These are phyloP conservation scores for Neurospora sp. DNA, from an alignment of 495 filamentous ascomycete genomes.

Conservation along the genomic window DNA sequence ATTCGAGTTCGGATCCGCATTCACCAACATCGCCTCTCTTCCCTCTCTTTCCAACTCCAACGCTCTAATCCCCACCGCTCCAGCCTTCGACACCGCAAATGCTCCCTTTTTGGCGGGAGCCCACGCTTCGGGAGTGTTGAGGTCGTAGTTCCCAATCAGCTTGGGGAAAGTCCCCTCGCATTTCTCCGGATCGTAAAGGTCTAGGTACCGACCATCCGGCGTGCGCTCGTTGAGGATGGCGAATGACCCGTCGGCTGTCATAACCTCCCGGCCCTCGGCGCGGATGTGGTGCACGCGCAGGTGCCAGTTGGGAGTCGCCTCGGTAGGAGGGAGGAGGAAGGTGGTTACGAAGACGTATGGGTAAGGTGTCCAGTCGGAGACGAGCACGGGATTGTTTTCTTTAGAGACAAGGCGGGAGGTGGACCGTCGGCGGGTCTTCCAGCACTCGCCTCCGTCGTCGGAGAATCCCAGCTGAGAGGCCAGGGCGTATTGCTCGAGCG, in stretches of 20 bases:
- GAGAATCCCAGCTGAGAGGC: conserved; percentile 67
- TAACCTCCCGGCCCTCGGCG: conserved; percentile 45
- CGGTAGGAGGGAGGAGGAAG: conserved; percentile 50
- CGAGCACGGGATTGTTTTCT: conserved; percentile 42
- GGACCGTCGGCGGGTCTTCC: conserved; percentile 60
- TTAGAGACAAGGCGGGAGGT: conserved; percentile 45
- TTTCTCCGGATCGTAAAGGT: conserved; percentile 33
- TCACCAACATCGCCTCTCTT: conserved; percentile 50
- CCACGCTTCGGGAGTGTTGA: conserved; percentile 47
- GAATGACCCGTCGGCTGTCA: conserved; percentile 60
- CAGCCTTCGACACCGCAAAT: conserved; percentile 50
- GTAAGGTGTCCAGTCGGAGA: conserved; percentile 59
- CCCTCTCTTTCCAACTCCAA: conserved; percentile 27
- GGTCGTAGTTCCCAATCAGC: conserved; percentile 47
- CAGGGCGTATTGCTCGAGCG: conserved; percentile 63
- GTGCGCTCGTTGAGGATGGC: conserved; percentile 56
- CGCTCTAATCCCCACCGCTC: conserved; percentile 61
- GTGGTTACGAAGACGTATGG: conserved; percentile 54
- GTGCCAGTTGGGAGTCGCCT: conserved; percentile 54
- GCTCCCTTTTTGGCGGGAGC: conserved; percentile 40
- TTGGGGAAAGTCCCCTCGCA: conserved; percentile 39
- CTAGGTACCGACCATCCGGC: conserved; percentile 48
- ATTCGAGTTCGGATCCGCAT: conserved; percentile 72
- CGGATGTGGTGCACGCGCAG: conserved; percentile 51
- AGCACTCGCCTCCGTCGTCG: conserved; percentile 69